Conservation (phyloP, 345 rosid species). For the Salix purpurea region DNA sequence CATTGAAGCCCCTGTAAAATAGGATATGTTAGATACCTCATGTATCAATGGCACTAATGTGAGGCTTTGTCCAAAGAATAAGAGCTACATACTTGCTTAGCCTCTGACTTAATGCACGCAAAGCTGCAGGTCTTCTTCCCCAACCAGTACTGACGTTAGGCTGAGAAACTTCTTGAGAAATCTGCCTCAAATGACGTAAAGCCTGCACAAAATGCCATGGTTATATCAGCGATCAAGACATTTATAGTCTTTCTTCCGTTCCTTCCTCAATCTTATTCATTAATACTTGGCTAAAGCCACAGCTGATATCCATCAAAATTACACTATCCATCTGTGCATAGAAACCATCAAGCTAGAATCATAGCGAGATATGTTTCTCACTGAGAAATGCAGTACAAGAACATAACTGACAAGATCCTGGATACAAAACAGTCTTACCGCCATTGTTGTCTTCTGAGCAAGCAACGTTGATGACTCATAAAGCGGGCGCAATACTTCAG, state of each 20-base stretch:
- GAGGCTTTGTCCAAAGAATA: neutral
- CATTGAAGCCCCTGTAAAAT: conserved; percentile 78
- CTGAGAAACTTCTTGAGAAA: conserved; percentile 84
- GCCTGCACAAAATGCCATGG: conserved; percentile 43
- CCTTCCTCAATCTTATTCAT: neutral
- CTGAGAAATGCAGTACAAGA: neutral
- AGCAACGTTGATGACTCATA: conserved; percentile 92
- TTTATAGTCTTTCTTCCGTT: neutral
- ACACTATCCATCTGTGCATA: neutral
- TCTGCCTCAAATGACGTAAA: conserved; percentile 87
- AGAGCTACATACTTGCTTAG: conserved; percentile 51
- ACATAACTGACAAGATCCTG: neutral
- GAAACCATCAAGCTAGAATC: neutral
- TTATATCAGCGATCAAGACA: neutral
- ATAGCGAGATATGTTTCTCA: neutral
- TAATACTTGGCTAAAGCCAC: neutral
- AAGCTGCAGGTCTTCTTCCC: conserved; percentile 95
- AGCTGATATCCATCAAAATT: neutral
- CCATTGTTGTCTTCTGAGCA: conserved; percentile 97
- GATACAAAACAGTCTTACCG: conserved; percentile 45
- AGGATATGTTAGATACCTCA: neutral
- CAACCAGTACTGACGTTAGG: conserved; percentile 65
- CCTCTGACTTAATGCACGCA: conserved; percentile 90
- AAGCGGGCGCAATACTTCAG: conserved; percentile 94
- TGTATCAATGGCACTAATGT: conserved; percentile 9